Evolutionary conservation across 257 asterid species (phyloP).

Genomic region (Rhazya stricta): DNA sequence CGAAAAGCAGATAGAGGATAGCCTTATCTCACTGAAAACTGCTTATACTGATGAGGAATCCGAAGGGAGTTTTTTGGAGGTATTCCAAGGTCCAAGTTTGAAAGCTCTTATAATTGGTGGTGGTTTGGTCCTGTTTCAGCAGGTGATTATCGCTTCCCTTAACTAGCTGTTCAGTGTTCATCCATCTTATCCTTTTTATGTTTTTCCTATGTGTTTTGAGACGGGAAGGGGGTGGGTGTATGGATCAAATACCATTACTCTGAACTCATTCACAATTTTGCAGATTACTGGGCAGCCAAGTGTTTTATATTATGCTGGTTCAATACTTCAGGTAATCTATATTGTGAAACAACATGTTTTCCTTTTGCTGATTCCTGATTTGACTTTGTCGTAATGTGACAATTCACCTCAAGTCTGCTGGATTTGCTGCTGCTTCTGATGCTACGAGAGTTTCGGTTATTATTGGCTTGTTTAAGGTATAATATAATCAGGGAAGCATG

Average conservation of each 20-base stretch:
- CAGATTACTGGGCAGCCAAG: slow-evolving; percentile 99
- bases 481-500: slow-evolving; percentile 13
- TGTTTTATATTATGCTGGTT: slow-evolving; percentile 89
- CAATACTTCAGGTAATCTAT: slow-evolving; percentile 82
- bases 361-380: slow-evolving; percentile 2
- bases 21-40: slow-evolving; percentile 63
- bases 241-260: background rate
- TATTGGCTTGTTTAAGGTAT: slow-evolving; percentile 88
- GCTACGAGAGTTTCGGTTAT: slow-evolving; percentile 89
- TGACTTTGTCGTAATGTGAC: slow-evolving; percentile 11
- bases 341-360: background rate
- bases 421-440: slow-evolving; percentile 95
- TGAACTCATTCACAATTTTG: slow-evolving; percentile 3
- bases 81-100: slow-evolving; percentile 82
- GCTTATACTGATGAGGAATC: slow-evolving; percentile 65
- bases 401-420: slow-evolving; percentile 61
- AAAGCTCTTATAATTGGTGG: slow-evolving; percentile 95
- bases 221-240: background rate
- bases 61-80: slow-evolving; percentile 64
- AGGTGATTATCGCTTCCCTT: slow-evolving; percentile 40
- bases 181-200: background rate
- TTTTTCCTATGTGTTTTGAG: background rate
- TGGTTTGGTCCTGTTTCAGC: slow-evolving; percentile 96
- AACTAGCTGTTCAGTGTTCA: background rate
- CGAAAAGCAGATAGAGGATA: slow-evolving; percentile 76